A percentile compares a stretch with the other conserved stretches of the same genome.
Conservation (phyloP, 2,329 filamentous ascomycete genomes). For the Cucurbitaria berberidis region DNA sequence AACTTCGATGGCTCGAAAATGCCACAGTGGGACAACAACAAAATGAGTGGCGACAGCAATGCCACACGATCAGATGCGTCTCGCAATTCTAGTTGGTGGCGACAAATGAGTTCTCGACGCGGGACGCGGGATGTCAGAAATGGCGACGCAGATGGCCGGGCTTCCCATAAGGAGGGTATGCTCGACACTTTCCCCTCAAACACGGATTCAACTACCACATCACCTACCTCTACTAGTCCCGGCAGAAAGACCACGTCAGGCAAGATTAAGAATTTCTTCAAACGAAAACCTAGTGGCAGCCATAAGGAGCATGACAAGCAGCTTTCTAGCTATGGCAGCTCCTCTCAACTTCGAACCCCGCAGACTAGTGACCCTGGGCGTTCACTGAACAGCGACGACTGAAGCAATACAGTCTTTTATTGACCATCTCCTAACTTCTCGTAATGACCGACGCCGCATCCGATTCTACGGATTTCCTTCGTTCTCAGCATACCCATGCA, state of each 20-base stretch:
- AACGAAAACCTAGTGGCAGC: constrained; percentile 37
- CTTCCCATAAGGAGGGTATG: constrained; percentile 33
- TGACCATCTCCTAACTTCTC: constrained; percentile 10
- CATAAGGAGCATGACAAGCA: constrained; percentile 44
- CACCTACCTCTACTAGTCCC: constrained; percentile 32
- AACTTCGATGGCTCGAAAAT: constrained; percentile 41
- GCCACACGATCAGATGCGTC: constrained; percentile 37
- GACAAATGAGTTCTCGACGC: constrained; percentile 42
- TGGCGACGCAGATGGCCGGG: constrained; percentile 32
- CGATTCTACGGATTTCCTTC: constrained; percentile 26
- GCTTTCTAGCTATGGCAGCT: constrained; percentile 44
- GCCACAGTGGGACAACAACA: constrained; percentile 42
- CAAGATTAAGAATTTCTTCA: constrained; percentile 47
- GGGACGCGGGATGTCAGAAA: constrained; percentile 36
- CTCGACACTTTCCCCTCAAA: constrained; percentile 33
- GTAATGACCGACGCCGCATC: constrained; percentile 25
- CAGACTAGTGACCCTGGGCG: constrained; percentile 44
- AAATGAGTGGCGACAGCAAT: constrained; percentile 39
- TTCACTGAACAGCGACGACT: constrained; percentile 45
- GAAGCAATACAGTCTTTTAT: constrained; percentile 19
- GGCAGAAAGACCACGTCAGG: constrained; percentile 37
- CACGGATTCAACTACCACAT: constrained; percentile 27
- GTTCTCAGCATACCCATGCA: constrained; percentile 20
- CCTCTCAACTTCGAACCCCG: constrained; percentile 43
- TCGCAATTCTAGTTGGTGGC: constrained; percentile 46